Conservation (phyloP, 768 basidiomycete genomes). For the Mycena olivaceomarginata region DNA sequence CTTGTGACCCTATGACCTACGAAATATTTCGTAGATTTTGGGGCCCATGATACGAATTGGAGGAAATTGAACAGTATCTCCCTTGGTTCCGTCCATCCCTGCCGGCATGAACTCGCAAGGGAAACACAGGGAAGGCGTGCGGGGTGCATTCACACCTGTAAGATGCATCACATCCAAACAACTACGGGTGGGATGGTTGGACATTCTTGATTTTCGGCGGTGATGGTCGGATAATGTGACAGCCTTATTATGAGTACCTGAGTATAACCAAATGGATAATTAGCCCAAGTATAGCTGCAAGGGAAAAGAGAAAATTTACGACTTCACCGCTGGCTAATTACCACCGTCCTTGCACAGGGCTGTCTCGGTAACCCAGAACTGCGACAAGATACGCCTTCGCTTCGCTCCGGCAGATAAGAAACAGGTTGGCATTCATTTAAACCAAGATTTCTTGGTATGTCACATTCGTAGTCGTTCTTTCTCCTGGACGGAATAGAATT, state of each 20-base stretch:
- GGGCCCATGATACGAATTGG: no score
- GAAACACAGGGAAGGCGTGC: conserved; percentile 13
- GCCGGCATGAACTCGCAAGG: conserved; percentile 14
- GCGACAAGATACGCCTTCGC: no score
- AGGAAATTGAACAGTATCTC: background rate
- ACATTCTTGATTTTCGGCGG: conserved; percentile 21
- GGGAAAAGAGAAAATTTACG: conserved; percentile 1
- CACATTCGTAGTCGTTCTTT: no score
- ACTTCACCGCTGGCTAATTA: background rate
- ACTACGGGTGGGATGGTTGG: conserved; percentile 20
- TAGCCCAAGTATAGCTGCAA: conserved; percentile 16
- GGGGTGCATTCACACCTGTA: conserved; percentile 16
- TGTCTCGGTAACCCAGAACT: no score
- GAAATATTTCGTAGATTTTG: no score
- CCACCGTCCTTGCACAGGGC: background rate
- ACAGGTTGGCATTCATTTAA: no score
- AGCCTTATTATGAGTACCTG: conserved; percentile 16
- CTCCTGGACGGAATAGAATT: no score
- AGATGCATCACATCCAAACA: conserved; percentile 16
- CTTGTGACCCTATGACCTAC: no score
- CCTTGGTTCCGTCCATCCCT: conserved; percentile 17
- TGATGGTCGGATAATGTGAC: conserved; percentile 17
- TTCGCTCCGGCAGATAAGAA: no score
- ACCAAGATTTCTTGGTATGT: no score
- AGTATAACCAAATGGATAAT: conserved; percentile 19